These are phyloP conservation scores for Houttuynia cordata DNA, from an alignment of 164 flowering plant genomes.

Conservation along the genomic window DNA sequence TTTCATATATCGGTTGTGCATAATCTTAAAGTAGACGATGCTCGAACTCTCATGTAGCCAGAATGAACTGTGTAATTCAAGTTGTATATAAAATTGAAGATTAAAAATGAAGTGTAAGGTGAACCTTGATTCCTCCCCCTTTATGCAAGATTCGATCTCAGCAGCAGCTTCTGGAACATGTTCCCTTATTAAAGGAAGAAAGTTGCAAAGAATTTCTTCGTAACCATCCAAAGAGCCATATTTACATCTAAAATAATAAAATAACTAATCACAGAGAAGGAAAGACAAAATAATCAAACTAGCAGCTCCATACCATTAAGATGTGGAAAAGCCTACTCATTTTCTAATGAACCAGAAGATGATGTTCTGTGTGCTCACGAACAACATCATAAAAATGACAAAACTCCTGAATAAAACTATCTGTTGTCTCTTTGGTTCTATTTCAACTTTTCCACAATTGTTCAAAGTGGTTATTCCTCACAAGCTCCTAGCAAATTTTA, in stretches of 20 bases:
- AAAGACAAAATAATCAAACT: not conserved
- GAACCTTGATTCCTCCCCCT: conserved; percentile 28
- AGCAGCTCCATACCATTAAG: not conserved
- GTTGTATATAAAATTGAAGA: not conserved
- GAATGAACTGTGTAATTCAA: not conserved
- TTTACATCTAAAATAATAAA: conserved; percentile 24
- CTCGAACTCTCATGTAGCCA: no score
- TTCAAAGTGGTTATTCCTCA: conserved; percentile 73
- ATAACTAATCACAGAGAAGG: not conserved
- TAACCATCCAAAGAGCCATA: conserved; percentile 56
- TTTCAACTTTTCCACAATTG: conserved; percentile 87
- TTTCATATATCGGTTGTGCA: no score
- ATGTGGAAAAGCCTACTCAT: conserved; percentile 28
- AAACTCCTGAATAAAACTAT: conserved; percentile 37
- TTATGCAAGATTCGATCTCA: conserved; percentile 59
- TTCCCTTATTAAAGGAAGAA: conserved; percentile 64
- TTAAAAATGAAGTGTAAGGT: not conserved
- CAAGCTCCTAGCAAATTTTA: conserved; percentile 26
- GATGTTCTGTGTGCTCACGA: conserved; percentile 32
- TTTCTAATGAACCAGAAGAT: conserved; percentile 21
- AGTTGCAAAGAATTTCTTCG: conserved; percentile 31
- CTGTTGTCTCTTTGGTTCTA: conserved; percentile 31
- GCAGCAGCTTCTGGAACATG: conserved; percentile 58
- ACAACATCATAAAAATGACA: conserved; percentile 83
- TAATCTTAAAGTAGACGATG: no score